Percentiles rank a stretch among this genome's conserved stretches.
These are phyloP conservation scores for Aphelidium insulamus DNA, from an alignment of 371 early-diverging fungal species.

Conservation along the genomic window DNA sequence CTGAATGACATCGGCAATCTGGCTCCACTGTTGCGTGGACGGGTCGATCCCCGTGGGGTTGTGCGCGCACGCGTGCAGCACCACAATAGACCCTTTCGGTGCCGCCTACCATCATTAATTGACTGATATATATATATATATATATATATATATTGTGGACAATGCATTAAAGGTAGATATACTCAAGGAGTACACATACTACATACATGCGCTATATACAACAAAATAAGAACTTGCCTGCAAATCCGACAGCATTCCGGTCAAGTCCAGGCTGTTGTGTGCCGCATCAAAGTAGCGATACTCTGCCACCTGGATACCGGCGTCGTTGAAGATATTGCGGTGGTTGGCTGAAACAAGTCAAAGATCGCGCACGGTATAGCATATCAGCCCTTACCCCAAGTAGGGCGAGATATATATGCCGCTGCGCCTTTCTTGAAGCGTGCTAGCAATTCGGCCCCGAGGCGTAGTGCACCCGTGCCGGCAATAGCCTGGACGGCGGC, in stretches of 20 bases:
- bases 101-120: no score
- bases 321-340: constrained; percentile 55
- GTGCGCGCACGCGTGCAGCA: constrained; percentile 79
- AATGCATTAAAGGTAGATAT: neutral
- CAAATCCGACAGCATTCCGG: constrained; percentile 41
- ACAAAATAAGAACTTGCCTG: constrained; percentile 6
- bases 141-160: no score
- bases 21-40: constrained; percentile 70
- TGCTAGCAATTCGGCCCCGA: constrained; percentile 61
- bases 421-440: constrained; percentile 39
- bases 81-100: constrained; percentile 45
- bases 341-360: constrained; percentile 64
- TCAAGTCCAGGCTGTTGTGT: constrained; percentile 50
- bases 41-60: constrained; percentile 96
- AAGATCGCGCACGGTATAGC: neutral
- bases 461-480: constrained; percentile 81
- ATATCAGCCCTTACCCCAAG: constrained; percentile 58
- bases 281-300: constrained; percentile 73
- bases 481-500: constrained; percentile 71
- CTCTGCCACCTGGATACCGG: constrained; percentile 53
- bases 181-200: neutral
- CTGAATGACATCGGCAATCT: constrained; percentile 53
- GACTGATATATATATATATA: no score
- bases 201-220: neutral
- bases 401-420: constrained; percentile 77